Percentiles rank a stretch among this genome's conserved stretches.
These are phyloP conservation scores for Heliosperma pusillum DNA, from an alignment of 148 eudicot species.

Conservation along the genomic window DNA sequence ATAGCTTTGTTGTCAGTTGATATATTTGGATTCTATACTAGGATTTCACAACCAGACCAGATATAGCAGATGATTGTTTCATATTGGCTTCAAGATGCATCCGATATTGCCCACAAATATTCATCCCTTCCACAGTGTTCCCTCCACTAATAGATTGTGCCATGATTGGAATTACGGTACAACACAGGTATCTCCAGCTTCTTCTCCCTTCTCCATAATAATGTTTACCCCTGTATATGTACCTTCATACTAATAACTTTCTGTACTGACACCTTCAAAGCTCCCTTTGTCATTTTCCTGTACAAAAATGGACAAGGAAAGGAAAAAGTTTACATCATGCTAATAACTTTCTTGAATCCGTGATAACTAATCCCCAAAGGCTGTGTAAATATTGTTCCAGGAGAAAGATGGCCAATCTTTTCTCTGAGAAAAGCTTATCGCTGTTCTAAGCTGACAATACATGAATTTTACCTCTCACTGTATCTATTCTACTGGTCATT, in stretches of 20 bases:
- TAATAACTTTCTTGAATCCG: not conserved
- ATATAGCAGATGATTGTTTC: slow-evolving; percentile 97
- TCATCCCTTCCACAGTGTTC: slow-evolving; percentile 75
- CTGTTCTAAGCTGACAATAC: not conserved
- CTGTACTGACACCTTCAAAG: not conserved
- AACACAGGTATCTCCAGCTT: slow-evolving; percentile 66
- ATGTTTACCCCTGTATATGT: not conserved
- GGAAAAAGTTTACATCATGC: not conserved
- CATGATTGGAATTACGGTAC: slow-evolving; percentile 87
- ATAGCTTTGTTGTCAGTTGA: not conserved
- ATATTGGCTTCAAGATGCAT: slow-evolving; percentile 93
- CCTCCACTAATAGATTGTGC: slow-evolving; percentile 77
- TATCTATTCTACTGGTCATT: too few relatives aligned
- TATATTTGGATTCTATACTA: slow-evolving; percentile 30
- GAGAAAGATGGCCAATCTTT: not conserved
- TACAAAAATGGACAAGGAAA: not conserved
- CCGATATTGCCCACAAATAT: slow-evolving; percentile 92
- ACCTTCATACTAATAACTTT: too few relatives aligned
- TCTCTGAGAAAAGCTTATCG: not conserved
- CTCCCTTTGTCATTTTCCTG: not conserved
- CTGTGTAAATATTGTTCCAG: not conserved
- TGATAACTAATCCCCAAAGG: not conserved
- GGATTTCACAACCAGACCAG: slow-evolving; percentile 94
- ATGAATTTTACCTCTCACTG: not conserved
- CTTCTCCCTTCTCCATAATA: not conserved